phyloP scores from a whole-genome alignment of 2,329 filamentous ascomycete genomes.

The Neofusicoccum parvum region DNA sequence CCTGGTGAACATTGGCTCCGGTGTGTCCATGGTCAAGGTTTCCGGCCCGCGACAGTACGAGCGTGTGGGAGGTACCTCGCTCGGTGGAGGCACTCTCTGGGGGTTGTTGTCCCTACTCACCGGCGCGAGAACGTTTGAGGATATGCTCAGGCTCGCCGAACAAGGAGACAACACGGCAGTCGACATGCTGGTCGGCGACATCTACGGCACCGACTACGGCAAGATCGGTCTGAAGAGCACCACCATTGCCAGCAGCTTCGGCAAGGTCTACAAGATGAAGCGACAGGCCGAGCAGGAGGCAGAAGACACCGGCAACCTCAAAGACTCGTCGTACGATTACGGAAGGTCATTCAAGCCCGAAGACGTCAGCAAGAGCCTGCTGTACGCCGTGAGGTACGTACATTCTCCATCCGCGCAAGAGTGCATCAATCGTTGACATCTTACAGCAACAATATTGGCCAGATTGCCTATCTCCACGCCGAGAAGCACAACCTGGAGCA shows the following conservation, averaged over 20 bases:
- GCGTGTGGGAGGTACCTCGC: slow-evolving; percentile 90
- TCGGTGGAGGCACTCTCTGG: slow-evolving; percentile 98
- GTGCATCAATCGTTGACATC: slow-evolving; percentile 24
- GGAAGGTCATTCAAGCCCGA: slow-evolving; percentile 68
- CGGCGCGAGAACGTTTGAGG: slow-evolving; percentile 92
- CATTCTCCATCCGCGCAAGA: not conserved
- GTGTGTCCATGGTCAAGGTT: slow-evolving; percentile 96
- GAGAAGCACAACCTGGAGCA: slow-evolving; percentile 88
- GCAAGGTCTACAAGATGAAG: slow-evolving; percentile 95
- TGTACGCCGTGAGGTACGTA: slow-evolving; percentile 78
- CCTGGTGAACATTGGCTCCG: slow-evolving; percentile 96
- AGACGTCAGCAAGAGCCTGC: slow-evolving; percentile 86
- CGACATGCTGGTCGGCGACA: slow-evolving; percentile 96
- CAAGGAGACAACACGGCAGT: slow-evolving; percentile 89
- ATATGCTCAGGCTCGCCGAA: slow-evolving; percentile 92
- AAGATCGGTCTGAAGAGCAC: slow-evolving; percentile 96
- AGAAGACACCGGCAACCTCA: slow-evolving; percentile 65
- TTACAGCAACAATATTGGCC: slow-evolving; percentile 89
- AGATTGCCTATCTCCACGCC: slow-evolving; percentile 96
- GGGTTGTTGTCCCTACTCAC: slow-evolving; percentile 89
- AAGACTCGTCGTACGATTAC: slow-evolving; percentile 35
- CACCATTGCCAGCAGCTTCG: slow-evolving; percentile 94
- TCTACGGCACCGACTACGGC: slow-evolving; percentile 92
- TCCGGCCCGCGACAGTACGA: slow-evolving; percentile 83
- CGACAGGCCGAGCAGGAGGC: slow-evolving; percentile 76